Evolutionary conservation across 2,329 filamentous ascomycete genomes (phyloP), one percentile per base, ranked within the genome.

Genomic region (Sphaerulina vaccinii): DNA sequence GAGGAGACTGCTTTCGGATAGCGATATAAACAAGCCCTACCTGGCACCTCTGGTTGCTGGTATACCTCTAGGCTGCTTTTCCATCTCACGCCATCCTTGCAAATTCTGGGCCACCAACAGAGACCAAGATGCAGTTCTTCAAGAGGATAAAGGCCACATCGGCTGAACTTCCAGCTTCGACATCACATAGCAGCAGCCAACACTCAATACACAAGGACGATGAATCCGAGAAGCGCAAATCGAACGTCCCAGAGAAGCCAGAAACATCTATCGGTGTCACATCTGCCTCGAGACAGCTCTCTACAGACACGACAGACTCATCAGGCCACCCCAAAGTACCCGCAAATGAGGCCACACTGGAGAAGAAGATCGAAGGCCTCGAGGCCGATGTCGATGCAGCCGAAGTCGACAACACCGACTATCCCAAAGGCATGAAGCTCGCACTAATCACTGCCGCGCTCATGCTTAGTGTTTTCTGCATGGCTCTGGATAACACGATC

Each of bases 401-500:
- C 4, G 67, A 70, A 3, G 60, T 67, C 19, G 61, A 65, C 6
- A 54, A 51, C 10, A 36, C 29, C 1, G 63, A 68, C n/a, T 73
- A 72, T 36, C 71, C 71, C 1, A 65, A 62, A 15, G 45, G 52
- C 1, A 60, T 60, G 50, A 65, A 69, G 52, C 62, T 71, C 21
- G 51, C 51, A 1, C 51, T 69, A 18, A 71, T 72, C 57, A 67
- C 66, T 8, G 61, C 66, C 23, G 69, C 68, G 4, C 52, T 72
- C 13, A 66, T 63, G 48, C 58, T 72, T n/a, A 63, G 67, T 2
- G 64, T 70, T 21, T 67, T 69, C 52, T 66, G 61, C 42, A 61
- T 70, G 54, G 61, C 64, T 3, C 51, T 67, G 13, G 73, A 77
- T 62, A 73, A 74, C 54, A 77, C 73, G n/a, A 76, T 76, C 53